Conservation (phyloP, 2,329 filamentous ascomycete species). For the Microsporum ferrugineum region DNA sequence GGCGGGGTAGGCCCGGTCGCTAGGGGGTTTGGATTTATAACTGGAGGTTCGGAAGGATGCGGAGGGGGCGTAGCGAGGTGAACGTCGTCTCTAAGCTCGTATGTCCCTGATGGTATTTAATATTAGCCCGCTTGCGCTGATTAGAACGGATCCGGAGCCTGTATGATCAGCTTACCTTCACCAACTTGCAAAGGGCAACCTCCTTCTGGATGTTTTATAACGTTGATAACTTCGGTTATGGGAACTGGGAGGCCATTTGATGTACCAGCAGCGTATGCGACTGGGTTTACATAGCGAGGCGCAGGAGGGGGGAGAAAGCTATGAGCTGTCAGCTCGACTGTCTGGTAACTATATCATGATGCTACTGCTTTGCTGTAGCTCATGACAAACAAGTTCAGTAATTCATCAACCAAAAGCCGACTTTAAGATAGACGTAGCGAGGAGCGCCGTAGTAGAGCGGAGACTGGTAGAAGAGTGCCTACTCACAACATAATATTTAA, state of each 20-base stretch:
- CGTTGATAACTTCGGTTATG: constrained; percentile 90
- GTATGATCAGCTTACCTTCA: constrained; percentile 53
- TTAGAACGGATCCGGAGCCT: neutral
- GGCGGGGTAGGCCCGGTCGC: constrained; percentile 76
- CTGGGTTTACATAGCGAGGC: constrained; percentile 65
- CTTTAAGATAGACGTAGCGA: neutral
- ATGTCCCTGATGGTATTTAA: constrained; percentile 54
- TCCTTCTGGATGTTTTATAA: constrained; percentile 64
- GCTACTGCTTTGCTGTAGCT: constrained; percentile 1
- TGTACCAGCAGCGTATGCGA: constrained; percentile 60
- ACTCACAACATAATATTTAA: constrained; percentile 3
- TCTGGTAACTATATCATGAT: neutral
- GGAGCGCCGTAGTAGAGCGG: neutral
- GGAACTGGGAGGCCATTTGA: constrained; percentile 57
- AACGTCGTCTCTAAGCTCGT: constrained; percentile 79
- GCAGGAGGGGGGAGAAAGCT: constrained; percentile 77
- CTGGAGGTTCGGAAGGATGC: constrained; percentile 83
- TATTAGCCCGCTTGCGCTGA: neutral
- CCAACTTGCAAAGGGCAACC: constrained; percentile 87
- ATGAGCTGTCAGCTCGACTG: constrained; percentile 26
- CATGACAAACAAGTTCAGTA: neutral
- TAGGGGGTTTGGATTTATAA: constrained; percentile 80
- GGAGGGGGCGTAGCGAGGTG: constrained; percentile 88
- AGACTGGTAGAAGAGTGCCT: neutral
- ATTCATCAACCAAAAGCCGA: neutral